Evolutionary conservation across 495 filamentous ascomycete genomes (phyloP), one percentile per base, ranked within the genome.

Genomic region (Viridothelium virens): DNA sequence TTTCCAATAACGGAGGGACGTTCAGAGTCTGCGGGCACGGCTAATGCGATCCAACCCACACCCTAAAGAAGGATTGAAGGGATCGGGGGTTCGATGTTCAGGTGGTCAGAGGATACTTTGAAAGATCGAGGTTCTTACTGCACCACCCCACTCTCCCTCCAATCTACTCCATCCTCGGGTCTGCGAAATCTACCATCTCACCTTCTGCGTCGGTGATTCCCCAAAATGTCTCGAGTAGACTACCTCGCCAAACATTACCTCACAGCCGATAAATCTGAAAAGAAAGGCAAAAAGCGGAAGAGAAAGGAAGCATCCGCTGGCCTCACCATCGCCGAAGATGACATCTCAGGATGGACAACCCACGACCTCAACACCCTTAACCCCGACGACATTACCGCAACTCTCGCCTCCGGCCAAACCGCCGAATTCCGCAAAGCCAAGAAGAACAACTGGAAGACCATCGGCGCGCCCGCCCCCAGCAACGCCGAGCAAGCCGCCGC

Each of bases 241-340:
- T 99, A 97, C 77, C 87, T 99, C 62, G 92, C 94, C 63, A 89
- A 92, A 70, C 96, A 92, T 77, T 99, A 99, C 78, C 87, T 99
- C 44, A 91, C 84, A 3, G 89, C 90, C 38, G 90, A 93, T 74
- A 78, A 86, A 50, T 86, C 87, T 59, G 83, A 84, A 36, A 87
- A 89, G 74, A 91, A 92, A 73, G 89, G 87, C 73, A 92, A 91
- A 78, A 96, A 96, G 80, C 86, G 89, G 69, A 94, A 94, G 74
- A 75, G 84, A 65, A 81, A 84, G 69, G 76, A 77, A 56, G 71
- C 76, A 31, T 70, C 69, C 9, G 38, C 71, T 12, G 91, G 91
- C 66, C 87, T 97, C 25, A 86, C 91, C 66, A 96, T 97, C 70
- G 88, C 89, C 70, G 92, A 97, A 78, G 92, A 96, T 79, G 93